Percentiles rank a stretch among this genome's conserved stretches.
Evolutionary conservation across 441 rosid genomes (phyloP).

Genomic region (Erodium moschatum): DNA sequence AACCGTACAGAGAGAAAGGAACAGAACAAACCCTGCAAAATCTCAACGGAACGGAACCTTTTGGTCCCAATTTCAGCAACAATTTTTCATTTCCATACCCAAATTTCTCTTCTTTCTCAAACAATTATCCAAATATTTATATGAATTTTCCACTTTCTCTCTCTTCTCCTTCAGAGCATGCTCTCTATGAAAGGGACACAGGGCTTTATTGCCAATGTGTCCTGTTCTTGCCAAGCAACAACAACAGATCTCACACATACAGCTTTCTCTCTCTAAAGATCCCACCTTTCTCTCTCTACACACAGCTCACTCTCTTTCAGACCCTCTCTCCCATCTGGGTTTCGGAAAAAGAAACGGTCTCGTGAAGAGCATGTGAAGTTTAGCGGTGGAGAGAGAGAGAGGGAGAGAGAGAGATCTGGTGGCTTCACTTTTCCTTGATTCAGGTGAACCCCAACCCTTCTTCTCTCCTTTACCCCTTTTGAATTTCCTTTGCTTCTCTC

Average conservation of each 20-base stretch:
- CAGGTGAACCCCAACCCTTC: constrained; percentile 35
- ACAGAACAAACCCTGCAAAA: background rate
- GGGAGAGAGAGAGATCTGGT: constrained; percentile 18
- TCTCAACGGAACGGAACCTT: constrained; percentile 8
- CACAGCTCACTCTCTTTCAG: too few species aligned
- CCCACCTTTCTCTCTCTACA: constrained; percentile 19
- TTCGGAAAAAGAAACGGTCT: background rate
- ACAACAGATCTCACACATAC: background rate
- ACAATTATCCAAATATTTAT: constrained; percentile 23
- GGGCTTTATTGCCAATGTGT: constrained; percentile 38
- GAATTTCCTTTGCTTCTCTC: constrained; percentile 12
- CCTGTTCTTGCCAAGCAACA: constrained; percentile 31
- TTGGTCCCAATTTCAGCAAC: background rate
- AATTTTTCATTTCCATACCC: background rate
- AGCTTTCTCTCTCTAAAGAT: constrained; percentile 11
- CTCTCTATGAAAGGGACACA: constrained; percentile 23
- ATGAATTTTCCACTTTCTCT: too few species aligned
- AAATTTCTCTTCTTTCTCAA: constrained; percentile 12
- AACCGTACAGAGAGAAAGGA: background rate
- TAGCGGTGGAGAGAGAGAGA: constrained; percentile 25
- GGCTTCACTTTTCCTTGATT: constrained; percentile 22
- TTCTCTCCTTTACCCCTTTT: constrained; percentile 17
- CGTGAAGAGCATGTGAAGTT: constrained; percentile 65
- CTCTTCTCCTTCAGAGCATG: too few species aligned
- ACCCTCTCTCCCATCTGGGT: too few species aligned